Percentiles rank a stretch among this genome's conserved stretches.
These are phyloP conservation scores for Aleurites moluccanus DNA, from an alignment of 441 rosid species.

Conservation along the genomic window DNA sequence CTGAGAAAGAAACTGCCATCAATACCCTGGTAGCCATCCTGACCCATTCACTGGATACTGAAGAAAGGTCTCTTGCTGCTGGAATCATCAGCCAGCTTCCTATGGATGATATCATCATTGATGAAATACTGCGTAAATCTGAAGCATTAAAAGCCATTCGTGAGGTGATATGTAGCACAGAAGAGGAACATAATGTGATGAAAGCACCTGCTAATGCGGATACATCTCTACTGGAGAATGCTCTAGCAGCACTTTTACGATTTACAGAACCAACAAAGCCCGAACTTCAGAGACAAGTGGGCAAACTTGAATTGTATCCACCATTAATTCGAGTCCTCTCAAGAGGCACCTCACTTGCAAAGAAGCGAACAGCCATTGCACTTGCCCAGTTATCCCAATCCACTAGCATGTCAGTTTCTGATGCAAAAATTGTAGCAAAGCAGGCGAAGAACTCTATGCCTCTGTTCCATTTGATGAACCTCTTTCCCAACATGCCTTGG, in stretches of 20 bases:
- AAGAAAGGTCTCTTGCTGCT: constrained; percentile 54
- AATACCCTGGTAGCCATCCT: constrained; percentile 38
- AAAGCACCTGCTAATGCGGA: constrained; percentile 21
- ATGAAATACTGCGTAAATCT: constrained; percentile 44
- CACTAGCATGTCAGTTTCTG: constrained; percentile 28
- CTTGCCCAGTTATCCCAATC: constrained; percentile 51
- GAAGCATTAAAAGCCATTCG: constrained; percentile 47
- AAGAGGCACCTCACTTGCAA: constrained; percentile 45
- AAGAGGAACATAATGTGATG: constrained; percentile 26
- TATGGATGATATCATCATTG: constrained; percentile 41
- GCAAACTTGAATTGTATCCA: constrained; percentile 43
- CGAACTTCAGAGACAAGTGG: constrained; percentile 46
- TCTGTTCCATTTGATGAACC: constrained; percentile 22
- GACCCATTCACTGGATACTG: constrained; percentile 32
- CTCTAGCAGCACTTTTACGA: constrained; percentile 47
- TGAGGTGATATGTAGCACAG: constrained; percentile 41
- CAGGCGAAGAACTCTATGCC: constrained; percentile 22
- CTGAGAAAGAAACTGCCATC: constrained; percentile 41
- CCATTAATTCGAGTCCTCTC: constrained; percentile 46
- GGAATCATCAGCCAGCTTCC: constrained; percentile 57
- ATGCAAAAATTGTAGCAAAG: constrained; percentile 17
- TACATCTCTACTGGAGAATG: constrained; percentile 45
- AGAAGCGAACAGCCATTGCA: constrained; percentile 48
- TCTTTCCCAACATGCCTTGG: constrained; percentile 35
- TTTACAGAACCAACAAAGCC: constrained; percentile 54